Base-by-base conservation (phyloP, 208 protist genomes). In the Naegleria fowleri region DNA sequence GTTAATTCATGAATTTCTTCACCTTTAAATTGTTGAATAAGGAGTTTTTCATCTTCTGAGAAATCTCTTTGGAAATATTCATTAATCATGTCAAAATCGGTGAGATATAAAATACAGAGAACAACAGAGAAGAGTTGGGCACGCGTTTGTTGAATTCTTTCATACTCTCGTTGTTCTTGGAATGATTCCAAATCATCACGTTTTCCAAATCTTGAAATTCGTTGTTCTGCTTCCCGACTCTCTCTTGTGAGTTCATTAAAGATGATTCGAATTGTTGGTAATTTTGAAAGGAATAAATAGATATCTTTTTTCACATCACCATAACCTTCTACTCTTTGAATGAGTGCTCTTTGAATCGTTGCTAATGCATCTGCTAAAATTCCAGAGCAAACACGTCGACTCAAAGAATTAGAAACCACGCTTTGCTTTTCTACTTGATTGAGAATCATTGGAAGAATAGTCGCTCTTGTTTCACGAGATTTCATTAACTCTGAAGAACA, bases 71-170 rank as follows among this genome's bases (percentile, higher is more conserved):
- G 67, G 67, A 79, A 79, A 36, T 79, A 79, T 25, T 79, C 29
- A 36, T 29, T 25, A 79, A 79, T 79, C 67, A 79, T 79, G 29
- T 79, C 67, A 79, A 79, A 79, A 36, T 79, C 67, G 9, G 67
- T 79, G 6, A 79, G n/a, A 33, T 79, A 79, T 19, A 79, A 79
- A 33, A 79, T 79, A 79, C 67, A 79, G 6, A 79, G n/a, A 33
- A 79, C 29, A 79, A 79, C 67, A 5, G 67, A 79, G 67, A 79
- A 79, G 29, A 79, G 29, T 36, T 36, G 29, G 36, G 29, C 16
- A 36, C 67, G 19, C 0, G 67, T 79, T 79, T 79, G 67, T 79
- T 79, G 67, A 79, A 79, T 79, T 79, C 67, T 79, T 79, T 79
- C 67, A 13, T 36, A 79, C 36, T 79, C 67, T 36, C 67, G 13